Evolutionary conservation across 148 eudicot species (phyloP), one percentile per base, ranked within the genome.

Genomic region (Vaccinium corymbosum): DNA sequence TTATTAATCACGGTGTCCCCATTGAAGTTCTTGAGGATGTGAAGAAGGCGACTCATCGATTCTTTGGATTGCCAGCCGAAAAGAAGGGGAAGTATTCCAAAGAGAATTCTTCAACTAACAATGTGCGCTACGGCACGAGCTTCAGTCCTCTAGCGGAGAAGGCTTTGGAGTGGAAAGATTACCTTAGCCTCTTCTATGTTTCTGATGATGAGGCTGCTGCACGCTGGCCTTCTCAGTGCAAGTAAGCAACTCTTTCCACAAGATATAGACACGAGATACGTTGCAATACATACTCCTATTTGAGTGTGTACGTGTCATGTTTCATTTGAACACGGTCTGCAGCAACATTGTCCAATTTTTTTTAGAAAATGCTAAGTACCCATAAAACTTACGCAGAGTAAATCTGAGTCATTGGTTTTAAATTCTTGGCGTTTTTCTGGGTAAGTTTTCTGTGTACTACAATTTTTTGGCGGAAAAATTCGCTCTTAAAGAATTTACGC

Each of bases 1-100:
- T 89, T 42, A 51, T 88, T 16, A 89, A 89, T 82, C 91, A 91
- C 53, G 93, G 90, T 1, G 76, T 89, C 0, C 86, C 89, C 12
- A 25, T 80, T 14, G 78, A 81, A 42, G 88, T 89, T 48, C 84
- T 91, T 17, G 90, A 88, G n/a, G 82, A 80, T 46, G 90, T 82
- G 3, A 72, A 86, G 80, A 84, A 22, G 0, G 90, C 89, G 3
- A 81, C 84, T 1, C 80, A 83, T 27, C 78, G 85, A 27, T 91
- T 91, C 79, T 91, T 91, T 32, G 87, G 72, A 29, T 71, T 85
- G 86, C 81, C 87, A 4, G 86, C 78, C 12, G 85, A 88, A 56
- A 89, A 89, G 80, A 91, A 81, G 80, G 77, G 57, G 13, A 85
- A 89, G 85, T 87, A 86, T 48, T 55, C 61, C 32, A 77, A 85